Evolutionary conservation across 2,329 filamentous ascomycete species (phyloP).

Genomic region (Alternaria brassicae): DNA sequence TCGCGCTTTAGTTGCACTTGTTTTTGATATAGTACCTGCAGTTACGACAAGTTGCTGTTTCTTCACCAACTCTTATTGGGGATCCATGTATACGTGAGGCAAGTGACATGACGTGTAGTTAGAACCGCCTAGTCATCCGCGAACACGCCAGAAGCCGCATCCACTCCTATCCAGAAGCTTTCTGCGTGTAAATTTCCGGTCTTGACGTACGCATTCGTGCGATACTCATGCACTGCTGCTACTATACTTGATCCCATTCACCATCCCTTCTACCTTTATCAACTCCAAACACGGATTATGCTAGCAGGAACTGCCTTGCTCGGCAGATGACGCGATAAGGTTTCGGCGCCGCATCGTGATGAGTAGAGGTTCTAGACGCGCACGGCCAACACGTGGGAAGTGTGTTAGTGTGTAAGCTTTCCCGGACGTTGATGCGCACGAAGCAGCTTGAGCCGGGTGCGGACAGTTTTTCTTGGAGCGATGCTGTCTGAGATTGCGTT

Average conservation of each 20-base stretch:
- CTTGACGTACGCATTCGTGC: too few relatives aligned
- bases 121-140: neutral
- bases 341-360: too few relatives aligned
- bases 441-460: neutral
- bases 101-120: neutral
- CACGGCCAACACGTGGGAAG: neutral
- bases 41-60: neutral
- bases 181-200: too few relatives aligned
- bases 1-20: neutral
- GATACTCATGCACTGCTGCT: too few relatives aligned
- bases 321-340: too few relatives aligned
- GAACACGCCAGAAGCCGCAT: neutral
- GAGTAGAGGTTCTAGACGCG: neutral
- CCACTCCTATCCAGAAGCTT: too few relatives aligned
- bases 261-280: too few relatives aligned
- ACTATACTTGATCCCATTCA: too few relatives aligned
- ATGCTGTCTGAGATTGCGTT: neutral
- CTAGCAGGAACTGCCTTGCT: too few relatives aligned
- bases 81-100: too few relatives aligned
- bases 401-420: slow-evolving; percentile 1
- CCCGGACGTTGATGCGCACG: neutral
- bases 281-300: too few relatives aligned
- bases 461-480: neutral
- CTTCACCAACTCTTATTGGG: neutral
- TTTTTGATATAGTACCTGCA: neutral